A percentile compares a stretch with the other conserved stretches of the same genome.
These are phyloP conservation scores for Avicennia marina DNA, from an alignment of 257 asterid genomes.

Conservation along the genomic window DNA sequence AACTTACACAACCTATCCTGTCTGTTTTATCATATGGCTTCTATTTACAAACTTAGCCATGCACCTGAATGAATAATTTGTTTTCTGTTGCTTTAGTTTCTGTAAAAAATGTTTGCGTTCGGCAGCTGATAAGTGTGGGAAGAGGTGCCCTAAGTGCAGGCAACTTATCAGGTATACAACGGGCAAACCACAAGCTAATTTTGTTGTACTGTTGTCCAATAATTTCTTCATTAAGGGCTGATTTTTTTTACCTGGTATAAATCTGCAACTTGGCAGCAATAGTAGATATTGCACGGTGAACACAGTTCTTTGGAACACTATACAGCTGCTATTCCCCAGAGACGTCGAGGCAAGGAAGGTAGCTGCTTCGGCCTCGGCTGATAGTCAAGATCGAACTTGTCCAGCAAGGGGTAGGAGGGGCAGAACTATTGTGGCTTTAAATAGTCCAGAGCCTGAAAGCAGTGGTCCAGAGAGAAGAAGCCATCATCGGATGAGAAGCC, in stretches of 20 bases:
- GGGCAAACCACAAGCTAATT: background rate
- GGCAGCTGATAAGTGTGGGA: constrained; percentile 94
- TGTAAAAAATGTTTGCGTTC: constrained; percentile 80
- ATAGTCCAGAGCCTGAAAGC: constrained; percentile 41
- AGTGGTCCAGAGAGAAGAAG: constrained; percentile 28
- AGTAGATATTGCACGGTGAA: constrained; percentile 83
- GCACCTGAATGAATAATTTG: background rate
- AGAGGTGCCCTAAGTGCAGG: constrained; percentile 96
- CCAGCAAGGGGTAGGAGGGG: constrained; percentile 30
- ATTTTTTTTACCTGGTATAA: background rate
- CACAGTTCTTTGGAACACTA: constrained; percentile 96
- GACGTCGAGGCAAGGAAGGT: constrained; percentile 76
- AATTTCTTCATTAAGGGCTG: too few relatives aligned
- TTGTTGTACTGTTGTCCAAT: too few relatives aligned
- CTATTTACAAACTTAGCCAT: background rate
- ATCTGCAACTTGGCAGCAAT: constrained; percentile 44
- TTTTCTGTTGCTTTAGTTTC: constrained; percentile 41
- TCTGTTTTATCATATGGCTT: background rate
- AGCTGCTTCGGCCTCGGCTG: constrained; percentile 21
- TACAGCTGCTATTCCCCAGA: constrained; percentile 81
- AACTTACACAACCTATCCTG: too few relatives aligned
- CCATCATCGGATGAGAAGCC: constrained; percentile 24
- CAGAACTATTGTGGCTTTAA: constrained; percentile 30
- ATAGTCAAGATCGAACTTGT: constrained; percentile 8
- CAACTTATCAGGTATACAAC: constrained; percentile 66